These are phyloP conservation scores for Solanum hybrid DNA, from an alignment of 305 asterid genomes.

Conservation along the genomic window DNA sequence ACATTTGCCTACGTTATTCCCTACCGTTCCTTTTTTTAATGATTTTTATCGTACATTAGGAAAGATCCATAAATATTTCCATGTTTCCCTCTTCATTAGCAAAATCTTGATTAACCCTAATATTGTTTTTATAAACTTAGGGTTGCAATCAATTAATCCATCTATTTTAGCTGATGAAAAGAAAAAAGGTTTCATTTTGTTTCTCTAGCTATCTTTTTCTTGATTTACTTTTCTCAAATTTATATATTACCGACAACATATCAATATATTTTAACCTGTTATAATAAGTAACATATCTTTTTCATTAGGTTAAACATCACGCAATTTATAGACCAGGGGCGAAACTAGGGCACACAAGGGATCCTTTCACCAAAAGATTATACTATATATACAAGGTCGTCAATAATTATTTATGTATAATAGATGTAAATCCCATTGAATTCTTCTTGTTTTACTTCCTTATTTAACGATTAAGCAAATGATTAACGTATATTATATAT, in stretches of 20 bases:
- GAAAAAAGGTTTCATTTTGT: neutral
- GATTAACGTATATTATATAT: neutral
- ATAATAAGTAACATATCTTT: neutral
- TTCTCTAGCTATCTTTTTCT: neutral
- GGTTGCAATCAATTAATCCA: neutral
- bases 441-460: neutral
- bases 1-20: neutral
- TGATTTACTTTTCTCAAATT: neutral
- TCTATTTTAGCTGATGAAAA: neutral
- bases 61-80: neutral
- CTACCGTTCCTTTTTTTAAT: neutral
- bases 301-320: neutral
- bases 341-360: neutral
- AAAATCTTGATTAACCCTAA: neutral
- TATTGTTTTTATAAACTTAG: neutral
- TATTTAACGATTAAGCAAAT: neutral
- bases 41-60: neutral
- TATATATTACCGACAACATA: neutral
- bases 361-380: neutral
- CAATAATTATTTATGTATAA: neutral
- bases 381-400: neutral
- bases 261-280: neutral
- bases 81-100: constrained; percentile 5
- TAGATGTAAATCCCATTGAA: neutral
- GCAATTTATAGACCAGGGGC: neutral